phyloP scores from a whole-genome alignment of 371 early-diverging fungal genomes.

The Fennellomyces sp. region DNA sequence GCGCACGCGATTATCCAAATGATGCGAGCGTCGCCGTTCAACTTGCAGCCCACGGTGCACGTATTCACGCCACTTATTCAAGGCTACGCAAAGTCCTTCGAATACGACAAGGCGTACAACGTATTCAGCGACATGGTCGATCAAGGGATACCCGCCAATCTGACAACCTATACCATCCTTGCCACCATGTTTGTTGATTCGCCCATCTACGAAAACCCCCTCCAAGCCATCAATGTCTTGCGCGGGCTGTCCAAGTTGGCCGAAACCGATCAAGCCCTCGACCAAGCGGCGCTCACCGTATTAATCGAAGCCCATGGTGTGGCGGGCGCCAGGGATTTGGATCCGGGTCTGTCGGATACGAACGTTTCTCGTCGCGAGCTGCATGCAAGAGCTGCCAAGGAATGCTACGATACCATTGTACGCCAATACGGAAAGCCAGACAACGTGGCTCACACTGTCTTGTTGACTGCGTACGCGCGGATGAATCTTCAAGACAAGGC shows the following conservation, averaged over 20 bases:
- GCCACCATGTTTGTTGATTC: conserved; percentile 36
- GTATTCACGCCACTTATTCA: conserved; percentile 37
- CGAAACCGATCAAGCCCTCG: conserved; percentile 9
- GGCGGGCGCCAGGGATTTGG: conserved; percentile 21
- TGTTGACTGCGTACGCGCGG: conserved; percentile 26
- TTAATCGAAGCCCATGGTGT: conserved; percentile 39
- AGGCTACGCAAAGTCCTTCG: conserved; percentile 32
- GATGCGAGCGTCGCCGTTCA: conserved; percentile 25
- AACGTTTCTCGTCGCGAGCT: conserved; percentile 10
- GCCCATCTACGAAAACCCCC: conserved; percentile 16
- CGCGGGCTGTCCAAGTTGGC: conserved; percentile 18
- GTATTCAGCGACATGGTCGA: conserved; percentile 40
- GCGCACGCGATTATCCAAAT: conserved; percentile 25
- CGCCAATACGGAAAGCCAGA: conserved; percentile 21
- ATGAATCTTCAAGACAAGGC: conserved; percentile 31
- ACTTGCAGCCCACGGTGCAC: conserved; percentile 25
- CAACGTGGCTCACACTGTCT: conserved; percentile 20
- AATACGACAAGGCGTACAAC: conserved; percentile 37
- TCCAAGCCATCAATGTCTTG: conserved; percentile 24
- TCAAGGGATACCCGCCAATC: conserved; percentile 28
- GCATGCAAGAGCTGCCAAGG: conserved; percentile 8
- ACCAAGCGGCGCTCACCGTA: conserved; percentile 28
- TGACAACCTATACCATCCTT: conserved; percentile 38
- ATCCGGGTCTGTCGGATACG: not conserved
- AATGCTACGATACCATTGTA: conserved; percentile 13